Base-by-base conservation (phyloP, 78 protist genomes). In the Creolimax fragrantissima region DNA sequence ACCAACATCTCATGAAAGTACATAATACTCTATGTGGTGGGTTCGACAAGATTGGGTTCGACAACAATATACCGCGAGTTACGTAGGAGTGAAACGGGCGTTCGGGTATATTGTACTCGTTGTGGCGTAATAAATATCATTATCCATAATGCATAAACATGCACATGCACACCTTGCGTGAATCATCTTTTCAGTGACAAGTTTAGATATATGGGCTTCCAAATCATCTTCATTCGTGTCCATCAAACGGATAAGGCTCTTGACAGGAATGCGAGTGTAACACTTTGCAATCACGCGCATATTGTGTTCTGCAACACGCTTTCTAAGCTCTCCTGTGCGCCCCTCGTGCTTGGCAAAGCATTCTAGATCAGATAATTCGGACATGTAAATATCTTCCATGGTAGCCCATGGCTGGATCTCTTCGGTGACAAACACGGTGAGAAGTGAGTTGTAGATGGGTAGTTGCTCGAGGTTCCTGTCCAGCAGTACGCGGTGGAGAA, bases 231-330 rank as follows among this genome's bases (percentile, higher is more conserved):
- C 42, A 6, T 36, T 35, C 44, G 35, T 6, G 42, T 67, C 47
- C 93, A 94, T 44, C 24, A 94, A 84, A 2, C 2, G 41, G 37
- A 92, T 66, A 37, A 92, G 47, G 43, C 95, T 89, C 2, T 37
- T 2, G 41, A 41, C 2, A 66, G 44, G 2, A 44, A 94, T 91
- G 90, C 93, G 95, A 17, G 45, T 24, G 94, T 92, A 94, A 85
- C 88, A 94, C 47, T 45, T 39, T 43, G 88, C 85, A 24, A 94
- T 24, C 35, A 89, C 83, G 3, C 85, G 91, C 37, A 94, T 89
- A 44, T 94, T 94, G 66, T 94, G 95, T 88, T 94, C 85, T 3
- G 84, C 17, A 37, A 93, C 47, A 7, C 95, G 95, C 45, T n/a
- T 1, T 47, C 42, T 81, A 37, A 93, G 85, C 3, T 35, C 86